phyloP scores from a whole-genome alignment of 352 stramenopile species.

The Pythium apleroticum region DNA sequence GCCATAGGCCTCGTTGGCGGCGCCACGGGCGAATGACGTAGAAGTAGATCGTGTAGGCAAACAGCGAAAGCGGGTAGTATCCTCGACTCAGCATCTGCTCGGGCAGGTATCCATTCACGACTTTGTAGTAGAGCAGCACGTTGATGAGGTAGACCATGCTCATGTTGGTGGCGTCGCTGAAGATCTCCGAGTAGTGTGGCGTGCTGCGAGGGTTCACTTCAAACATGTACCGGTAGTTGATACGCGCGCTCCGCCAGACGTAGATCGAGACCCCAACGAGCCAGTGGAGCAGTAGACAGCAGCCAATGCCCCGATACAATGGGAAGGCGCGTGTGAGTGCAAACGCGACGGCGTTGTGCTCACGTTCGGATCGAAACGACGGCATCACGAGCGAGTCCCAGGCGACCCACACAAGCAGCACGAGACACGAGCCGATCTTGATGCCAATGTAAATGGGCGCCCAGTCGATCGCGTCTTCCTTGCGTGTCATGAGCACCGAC shows the following conservation, averaged over 20 bases:
- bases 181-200: slow-evolving; percentile 90
- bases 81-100: slow-evolving; percentile 82
- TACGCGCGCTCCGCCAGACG: slow-evolving; percentile 76
- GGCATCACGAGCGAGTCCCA: slow-evolving; percentile 93
- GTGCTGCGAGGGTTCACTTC: slow-evolving; percentile 78
- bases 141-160: slow-evolving; percentile 95
- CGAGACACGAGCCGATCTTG: slow-evolving; percentile 76
- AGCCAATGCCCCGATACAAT: slow-evolving; percentile 94
- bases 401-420: slow-evolving; percentile 91
- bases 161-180: slow-evolving; percentile 96
- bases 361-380: slow-evolving; percentile 61
- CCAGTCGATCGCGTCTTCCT: slow-evolving; percentile 75
- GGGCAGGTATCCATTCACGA: slow-evolving; percentile 85
- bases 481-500: slow-evolving; percentile 80
- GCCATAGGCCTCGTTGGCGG: slow-evolving; percentile 81
- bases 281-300: slow-evolving; percentile 95
- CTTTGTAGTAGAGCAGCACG: slow-evolving; percentile 98
- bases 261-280: slow-evolving; percentile 91
- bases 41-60: slow-evolving; percentile 92
- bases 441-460: slow-evolving; percentile 83
- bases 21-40: slow-evolving; percentile 90
- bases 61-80: slow-evolving; percentile 92
- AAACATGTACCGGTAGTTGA: slow-evolving; percentile 93
- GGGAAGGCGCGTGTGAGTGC: slow-evolving; percentile 87
- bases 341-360: slow-evolving; percentile 74